phyloP scores from a whole-genome alignment of 495 filamentous ascomycete genomes.

The Aspergillus nidulans region DNA sequence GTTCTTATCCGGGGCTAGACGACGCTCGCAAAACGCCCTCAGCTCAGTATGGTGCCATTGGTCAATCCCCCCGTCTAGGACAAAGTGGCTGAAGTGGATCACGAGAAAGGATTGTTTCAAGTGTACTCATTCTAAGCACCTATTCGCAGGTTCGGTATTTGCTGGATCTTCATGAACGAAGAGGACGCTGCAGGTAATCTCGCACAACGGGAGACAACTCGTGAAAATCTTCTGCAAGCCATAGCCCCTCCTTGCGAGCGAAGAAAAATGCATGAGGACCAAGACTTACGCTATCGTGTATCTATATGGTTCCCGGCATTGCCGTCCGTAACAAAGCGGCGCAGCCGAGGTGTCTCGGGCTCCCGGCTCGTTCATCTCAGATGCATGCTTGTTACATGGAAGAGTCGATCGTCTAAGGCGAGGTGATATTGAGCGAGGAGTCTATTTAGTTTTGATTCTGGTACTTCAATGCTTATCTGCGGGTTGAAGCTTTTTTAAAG shows the following conservation, averaged over 20 bases:
- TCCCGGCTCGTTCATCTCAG: background rate
- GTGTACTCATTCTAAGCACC: background rate
- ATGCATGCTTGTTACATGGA: background rate
- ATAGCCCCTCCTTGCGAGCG: background rate
- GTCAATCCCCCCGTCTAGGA: slow-evolving; percentile 44
- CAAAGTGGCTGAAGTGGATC: slow-evolving; percentile 41
- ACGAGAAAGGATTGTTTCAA: background rate
- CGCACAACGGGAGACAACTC: background rate
- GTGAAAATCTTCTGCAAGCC: background rate
- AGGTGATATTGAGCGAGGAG: background rate
- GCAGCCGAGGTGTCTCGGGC: background rate
- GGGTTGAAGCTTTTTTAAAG: background rate
- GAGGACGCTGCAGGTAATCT: background rate
- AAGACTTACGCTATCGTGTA: background rate
- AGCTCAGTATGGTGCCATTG: slow-evolving; percentile 40
- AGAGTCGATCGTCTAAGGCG: background rate
- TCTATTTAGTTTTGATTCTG: background rate
- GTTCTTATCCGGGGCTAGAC: slow-evolving; percentile 23
- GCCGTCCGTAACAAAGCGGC: background rate
- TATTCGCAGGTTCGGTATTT: background rate
- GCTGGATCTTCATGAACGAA: background rate
- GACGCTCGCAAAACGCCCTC: slow-evolving; percentile 25
- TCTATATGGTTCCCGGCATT: background rate
- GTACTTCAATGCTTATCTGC: background rate
- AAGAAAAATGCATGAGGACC: background rate